Base-by-base conservation (phyloP, 495 filamentous ascomycete species). In the Xylaria palmicola region DNA sequence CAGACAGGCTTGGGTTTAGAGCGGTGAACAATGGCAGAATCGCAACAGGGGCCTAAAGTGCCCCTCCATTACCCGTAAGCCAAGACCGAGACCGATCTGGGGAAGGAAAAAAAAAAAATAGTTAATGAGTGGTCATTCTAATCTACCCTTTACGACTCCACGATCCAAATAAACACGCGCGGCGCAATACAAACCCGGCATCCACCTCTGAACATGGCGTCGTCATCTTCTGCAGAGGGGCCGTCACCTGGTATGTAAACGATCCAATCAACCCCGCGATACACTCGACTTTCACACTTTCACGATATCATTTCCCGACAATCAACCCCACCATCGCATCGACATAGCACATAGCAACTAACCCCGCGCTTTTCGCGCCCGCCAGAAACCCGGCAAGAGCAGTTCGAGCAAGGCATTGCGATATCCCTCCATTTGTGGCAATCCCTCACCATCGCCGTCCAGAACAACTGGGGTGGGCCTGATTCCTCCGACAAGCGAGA, bases 401-500 rank as follows among this genome's bases (percentile, higher is more conserved):
- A 85, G 68, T 90, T 94, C 77, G 92, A 95, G 66, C 86, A 92
- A 66, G 90, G 84, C 63, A 86, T 96, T 62, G 89, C 91, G 55
- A 85, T 93, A 62, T 75, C 85, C 20, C 83, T 97, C 45, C 82
- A 90, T 82, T 80, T 84, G 70, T 98, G 95, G 94, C 85, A 87
- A 4, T 87, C 90, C 5, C 87, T 98, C 40, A 88, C 86, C 30
- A 86, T 96, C 56, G 93, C 94, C 49, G 89, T 96, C n/a, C 82
- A 86, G 66, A 90, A 89, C 67, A 79, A 85, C 70, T 96, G 91
- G 89, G 94, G 94, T 70, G 94, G 94, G 0, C 83, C 90, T n/a
- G 87, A 90, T 59, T 88, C 86, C 29, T 67, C 76, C 50, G 91
- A 93, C 75, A 98, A 98, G 77, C 89, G 92, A 58, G 94, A 94